phyloP scores from a whole-genome alignment of 106 monocot genomes.

The Acorus calamus region DNA sequence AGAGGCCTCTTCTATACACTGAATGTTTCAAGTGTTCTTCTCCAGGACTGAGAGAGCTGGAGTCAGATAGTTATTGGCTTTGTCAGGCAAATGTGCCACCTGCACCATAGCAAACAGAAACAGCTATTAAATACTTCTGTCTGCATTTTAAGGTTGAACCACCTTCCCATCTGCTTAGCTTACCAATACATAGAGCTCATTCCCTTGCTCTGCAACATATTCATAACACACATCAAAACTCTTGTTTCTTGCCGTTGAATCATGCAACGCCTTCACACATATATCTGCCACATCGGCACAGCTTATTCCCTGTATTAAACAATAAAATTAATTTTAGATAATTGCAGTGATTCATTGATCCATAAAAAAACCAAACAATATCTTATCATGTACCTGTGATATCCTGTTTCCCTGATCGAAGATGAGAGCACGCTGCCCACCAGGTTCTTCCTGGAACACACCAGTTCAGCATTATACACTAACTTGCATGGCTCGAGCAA shows the following conservation, averaged over 20 bases:
- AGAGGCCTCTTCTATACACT: too few relatives aligned
- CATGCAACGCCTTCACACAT: conserved; percentile 96
- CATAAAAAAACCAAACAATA: too few relatives aligned
- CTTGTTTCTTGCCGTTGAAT: conserved; percentile 96
- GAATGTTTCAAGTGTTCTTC: conserved; percentile 67
- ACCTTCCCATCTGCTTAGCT: not conserved
- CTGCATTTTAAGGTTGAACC: too few relatives aligned
- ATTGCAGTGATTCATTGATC: too few relatives aligned
- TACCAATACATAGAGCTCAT: conserved; percentile 92
- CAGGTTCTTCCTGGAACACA: conserved; percentile 83
- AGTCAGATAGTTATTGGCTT: conserved; percentile 97
- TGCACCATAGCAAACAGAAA: conserved; percentile 14
- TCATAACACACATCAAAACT: conserved; percentile 99
- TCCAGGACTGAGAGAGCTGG: conserved; percentile 87
- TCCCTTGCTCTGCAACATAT: conserved; percentile 74
- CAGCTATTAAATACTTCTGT: not conserved
- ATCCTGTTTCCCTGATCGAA: conserved; percentile 99
- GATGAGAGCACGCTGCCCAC: conserved; percentile 88
- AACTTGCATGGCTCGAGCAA: not conserved
- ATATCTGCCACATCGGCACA: conserved; percentile 99
- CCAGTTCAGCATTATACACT: not conserved
- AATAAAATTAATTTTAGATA: not conserved
- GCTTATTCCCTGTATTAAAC: conserved; percentile 66
- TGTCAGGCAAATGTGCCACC: conserved; percentile 98
- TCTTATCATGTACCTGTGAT: conserved; percentile 45